Percentiles rank a stretch among this genome's conserved stretches.
These are phyloP conservation scores for Leishmania amazonensis DNA, from an alignment of 208 protist species.

Conservation along the genomic window DNA sequence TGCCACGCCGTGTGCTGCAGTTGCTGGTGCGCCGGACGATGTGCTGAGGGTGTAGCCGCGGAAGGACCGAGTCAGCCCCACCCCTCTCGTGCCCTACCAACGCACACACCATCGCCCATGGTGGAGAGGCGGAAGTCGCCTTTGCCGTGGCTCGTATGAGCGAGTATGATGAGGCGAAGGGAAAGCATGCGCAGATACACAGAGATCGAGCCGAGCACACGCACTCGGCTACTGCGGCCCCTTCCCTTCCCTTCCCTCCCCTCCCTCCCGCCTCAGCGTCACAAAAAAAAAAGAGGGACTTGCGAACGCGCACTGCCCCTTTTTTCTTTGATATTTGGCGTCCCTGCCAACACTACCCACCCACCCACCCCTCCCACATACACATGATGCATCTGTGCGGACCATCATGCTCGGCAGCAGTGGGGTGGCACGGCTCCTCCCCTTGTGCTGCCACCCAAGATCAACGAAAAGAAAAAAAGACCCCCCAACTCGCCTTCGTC, in stretches of 20 bases:
- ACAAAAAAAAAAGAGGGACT: neutral
- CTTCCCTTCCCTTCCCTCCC: too few species aligned
- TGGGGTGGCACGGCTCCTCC: neutral
- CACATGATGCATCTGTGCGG: neutral
- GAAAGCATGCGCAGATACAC: neutral
- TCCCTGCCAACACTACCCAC: too few species aligned
- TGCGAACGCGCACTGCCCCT: neutral
- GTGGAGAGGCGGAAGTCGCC: neutral
- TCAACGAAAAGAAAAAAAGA: neutral
- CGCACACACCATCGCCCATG: neutral
- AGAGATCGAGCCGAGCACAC: neutral
- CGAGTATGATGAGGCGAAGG: neutral
- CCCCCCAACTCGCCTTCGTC: neutral
- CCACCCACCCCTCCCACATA: neutral
- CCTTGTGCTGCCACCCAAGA: neutral
- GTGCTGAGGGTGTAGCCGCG: neutral
- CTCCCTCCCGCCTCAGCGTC: neutral
- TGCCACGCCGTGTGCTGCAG: conserved; percentile 21
- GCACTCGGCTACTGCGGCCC: neutral
- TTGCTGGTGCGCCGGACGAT: neutral
- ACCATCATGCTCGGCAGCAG: neutral
- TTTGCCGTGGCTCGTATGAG: neutral
- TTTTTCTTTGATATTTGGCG: too few species aligned
- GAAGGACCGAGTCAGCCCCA: neutral
- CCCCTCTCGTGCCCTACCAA: neutral